These are phyloP conservation scores for Leucogyrophana mollusca DNA, from an alignment of 768 basidiomycete species.

Conservation along the genomic window DNA sequence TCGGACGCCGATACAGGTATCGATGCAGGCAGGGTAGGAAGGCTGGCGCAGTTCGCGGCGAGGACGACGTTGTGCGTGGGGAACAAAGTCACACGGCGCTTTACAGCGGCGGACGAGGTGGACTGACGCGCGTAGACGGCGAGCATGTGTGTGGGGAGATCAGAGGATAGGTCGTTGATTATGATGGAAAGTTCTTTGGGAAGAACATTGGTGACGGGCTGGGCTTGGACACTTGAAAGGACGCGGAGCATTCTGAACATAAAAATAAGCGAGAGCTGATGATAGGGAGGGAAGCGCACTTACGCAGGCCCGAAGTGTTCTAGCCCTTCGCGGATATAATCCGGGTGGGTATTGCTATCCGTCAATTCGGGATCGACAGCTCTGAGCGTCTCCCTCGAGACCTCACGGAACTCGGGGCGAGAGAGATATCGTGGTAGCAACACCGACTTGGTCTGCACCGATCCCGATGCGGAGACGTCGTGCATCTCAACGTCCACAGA, in stretches of 20 bases:
- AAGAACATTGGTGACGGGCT: conserved; percentile 18
- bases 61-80: conserved; percentile 38
- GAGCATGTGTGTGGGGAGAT: conserved; percentile 32
- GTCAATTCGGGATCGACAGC: conserved; percentile 26
- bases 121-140: conserved; percentile 25
- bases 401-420: conserved; percentile 15
- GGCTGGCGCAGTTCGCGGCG: conserved; percentile 26
- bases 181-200: conserved; percentile 25
- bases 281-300: not conserved
- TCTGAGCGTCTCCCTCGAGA: conserved; percentile 14
- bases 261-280: not conserved
- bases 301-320: conserved; percentile 27
- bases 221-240: conserved; percentile 25
- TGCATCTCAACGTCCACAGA: conserved; percentile 10
- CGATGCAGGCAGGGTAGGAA: conserved; percentile 21
- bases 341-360: conserved; percentile 12
- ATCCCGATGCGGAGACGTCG: conserved; percentile 6
- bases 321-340: conserved; percentile 28
- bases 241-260: conserved; percentile 27
- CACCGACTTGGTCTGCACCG: conserved; percentile 6
- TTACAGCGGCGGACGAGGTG: conserved; percentile 8
- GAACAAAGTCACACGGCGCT: conserved; percentile 32
- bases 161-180: conserved; percentile 27
- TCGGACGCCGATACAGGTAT: conserved; percentile 8
- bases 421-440: conserved; percentile 23